phyloP scores from a whole-genome alignment of 2,329 filamentous ascomycete genomes.

The Monosporascus sp. region DNA sequence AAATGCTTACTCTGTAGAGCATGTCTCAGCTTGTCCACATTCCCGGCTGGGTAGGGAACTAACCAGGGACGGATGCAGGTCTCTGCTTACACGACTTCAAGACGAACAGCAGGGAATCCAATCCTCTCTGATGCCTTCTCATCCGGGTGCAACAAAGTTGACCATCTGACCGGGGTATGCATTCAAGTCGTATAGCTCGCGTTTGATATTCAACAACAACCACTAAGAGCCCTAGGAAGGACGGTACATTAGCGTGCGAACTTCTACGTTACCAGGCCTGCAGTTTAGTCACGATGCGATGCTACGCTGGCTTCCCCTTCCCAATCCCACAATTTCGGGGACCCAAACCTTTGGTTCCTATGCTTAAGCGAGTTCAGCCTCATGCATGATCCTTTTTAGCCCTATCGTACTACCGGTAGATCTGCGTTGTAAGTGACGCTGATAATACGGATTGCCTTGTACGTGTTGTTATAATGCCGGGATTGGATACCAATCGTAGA shows the following conservation, averaged over 20 bases:
- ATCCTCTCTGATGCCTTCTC: slow-evolving; percentile 31
- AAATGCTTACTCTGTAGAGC: too few relatives aligned
- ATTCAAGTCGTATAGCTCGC: slow-evolving; percentile 49
- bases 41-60: slow-evolving; percentile 38
- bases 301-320: too few relatives aligned
- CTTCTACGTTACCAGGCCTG: too few relatives aligned
- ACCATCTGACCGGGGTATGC: slow-evolving; percentile 22
- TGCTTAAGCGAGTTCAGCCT: too few relatives aligned
- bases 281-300: too few relatives aligned
- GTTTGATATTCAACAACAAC: slow-evolving; percentile 28
- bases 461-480: slow-evolving; percentile 41
- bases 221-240: not conserved
- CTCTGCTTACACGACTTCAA: slow-evolving; percentile 43
- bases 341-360: too few relatives aligned
- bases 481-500: slow-evolving; percentile 20
- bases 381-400: too few relatives aligned
- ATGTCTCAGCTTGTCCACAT: slow-evolving; percentile 38
- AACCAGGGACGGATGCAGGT: slow-evolving; percentile 43
- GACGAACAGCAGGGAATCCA: slow-evolving; percentile 45
- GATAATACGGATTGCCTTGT: slow-evolving; percentile 48
- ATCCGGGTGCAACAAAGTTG: slow-evolving; percentile 34
- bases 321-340: too few relatives aligned
- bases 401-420: too few relatives aligned
- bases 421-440: slow-evolving; percentile 31
- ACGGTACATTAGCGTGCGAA: too few relatives aligned